phyloP scores from a whole-genome alignment of 331 rosid genomes.

The Acacia pycnantha region DNA sequence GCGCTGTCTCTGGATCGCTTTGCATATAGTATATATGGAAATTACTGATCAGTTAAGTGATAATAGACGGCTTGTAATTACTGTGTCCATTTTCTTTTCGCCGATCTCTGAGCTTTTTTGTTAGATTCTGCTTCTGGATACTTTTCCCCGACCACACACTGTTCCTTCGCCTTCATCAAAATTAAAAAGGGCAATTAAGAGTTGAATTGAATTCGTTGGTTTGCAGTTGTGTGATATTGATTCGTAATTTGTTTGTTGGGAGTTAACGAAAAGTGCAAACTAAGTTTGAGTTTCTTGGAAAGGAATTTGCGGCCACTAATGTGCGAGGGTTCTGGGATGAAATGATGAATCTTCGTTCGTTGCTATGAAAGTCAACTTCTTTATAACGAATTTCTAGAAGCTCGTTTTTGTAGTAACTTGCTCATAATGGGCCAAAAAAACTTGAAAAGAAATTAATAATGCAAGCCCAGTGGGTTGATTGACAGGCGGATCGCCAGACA shows the following conservation, averaged over 20 bases:
- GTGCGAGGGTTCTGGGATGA: not conserved
- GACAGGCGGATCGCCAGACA: not conserved
- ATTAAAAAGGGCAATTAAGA: not conserved
- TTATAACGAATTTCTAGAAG: conserved; percentile 32
- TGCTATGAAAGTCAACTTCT: conserved; percentile 14
- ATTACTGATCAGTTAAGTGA: not conserved
- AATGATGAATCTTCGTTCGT: not conserved
- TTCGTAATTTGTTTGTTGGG: not conserved
- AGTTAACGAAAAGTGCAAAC: conserved; percentile 13
- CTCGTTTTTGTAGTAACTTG: not conserved
- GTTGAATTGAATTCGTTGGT: not conserved
- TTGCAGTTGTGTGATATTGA: not conserved
- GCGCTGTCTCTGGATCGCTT: conserved; percentile 36
- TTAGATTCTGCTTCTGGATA: not conserved
- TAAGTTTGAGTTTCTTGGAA: conserved; percentile 6
- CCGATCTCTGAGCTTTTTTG: not conserved
- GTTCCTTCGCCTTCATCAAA: not conserved
- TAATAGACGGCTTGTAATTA: not conserved
- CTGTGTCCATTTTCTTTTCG: not conserved
- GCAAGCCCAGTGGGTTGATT: not conserved
- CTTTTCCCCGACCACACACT: not conserved
- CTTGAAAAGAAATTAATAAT: not conserved
- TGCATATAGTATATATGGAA: not conserved
- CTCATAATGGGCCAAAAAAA: not conserved
- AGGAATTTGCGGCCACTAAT: not conserved